Conservation (phyloP, 768 basidiomycete species). For the Brasilioporus rufonigricans region DNA sequence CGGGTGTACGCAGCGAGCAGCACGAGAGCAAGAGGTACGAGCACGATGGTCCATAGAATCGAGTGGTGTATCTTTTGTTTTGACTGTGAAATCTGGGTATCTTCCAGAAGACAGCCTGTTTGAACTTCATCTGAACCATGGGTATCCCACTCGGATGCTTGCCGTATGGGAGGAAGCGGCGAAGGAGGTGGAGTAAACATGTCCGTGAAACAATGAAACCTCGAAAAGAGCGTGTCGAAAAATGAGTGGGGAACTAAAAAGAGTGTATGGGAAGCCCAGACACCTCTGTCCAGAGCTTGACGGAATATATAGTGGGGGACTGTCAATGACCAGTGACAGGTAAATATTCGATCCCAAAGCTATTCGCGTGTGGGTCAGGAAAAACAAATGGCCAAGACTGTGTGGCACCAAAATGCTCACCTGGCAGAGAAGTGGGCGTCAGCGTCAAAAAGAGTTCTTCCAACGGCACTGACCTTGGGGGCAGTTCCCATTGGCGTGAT, state of each 20-base stretch:
- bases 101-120: conserved; percentile 1
- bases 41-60: conserved; percentile 48
- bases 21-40: conserved; percentile 56
- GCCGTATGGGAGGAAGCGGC: conserved; percentile 29
- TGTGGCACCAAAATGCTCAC: conserved; percentile 6
- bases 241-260: conserved; percentile 27
- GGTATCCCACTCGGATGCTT: neutral
- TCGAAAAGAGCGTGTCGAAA: conserved; percentile 27
- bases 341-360: conserved; percentile 2
- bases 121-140: conserved; percentile 4
- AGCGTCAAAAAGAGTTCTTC: neutral
- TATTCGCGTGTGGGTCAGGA: conserved; percentile 7
- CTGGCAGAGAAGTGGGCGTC: conserved; percentile 4
- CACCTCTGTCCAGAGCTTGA: conserved; percentile 2
- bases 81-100: conserved; percentile 13
- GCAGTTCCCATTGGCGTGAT: conserved; percentile 14
- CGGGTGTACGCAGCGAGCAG: conserved; percentile 52
- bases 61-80: conserved; percentile 38
- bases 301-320: neutral
- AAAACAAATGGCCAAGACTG: neutral
- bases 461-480: neutral
- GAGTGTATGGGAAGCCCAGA: conserved; percentile 14
- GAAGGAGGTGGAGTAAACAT: conserved; percentile 48
- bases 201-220: neutral
- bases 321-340: neutral